Base-by-base conservation (phyloP, 148 eudicot species). In the Gaultheria prostrata region DNA sequence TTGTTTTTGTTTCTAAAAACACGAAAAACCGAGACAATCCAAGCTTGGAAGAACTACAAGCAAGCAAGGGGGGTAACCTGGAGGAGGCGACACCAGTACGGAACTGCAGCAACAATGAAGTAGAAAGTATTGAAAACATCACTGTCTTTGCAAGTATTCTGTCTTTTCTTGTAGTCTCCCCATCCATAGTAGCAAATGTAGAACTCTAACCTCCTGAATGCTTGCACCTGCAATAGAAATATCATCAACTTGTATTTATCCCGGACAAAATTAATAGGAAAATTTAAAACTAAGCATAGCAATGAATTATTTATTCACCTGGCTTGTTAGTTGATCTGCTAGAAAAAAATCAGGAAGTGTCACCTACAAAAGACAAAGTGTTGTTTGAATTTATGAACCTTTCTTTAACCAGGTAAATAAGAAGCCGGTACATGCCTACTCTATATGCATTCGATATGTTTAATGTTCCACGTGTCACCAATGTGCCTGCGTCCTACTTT, bases 41-140 rank as follows among this genome's bases (percentile, higher is more conserved):
- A 82, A 28, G 80, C 7, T 61, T 61, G 30, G 28, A n/a, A 57
- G 35, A 59, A 18, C 30, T 11, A 20, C 32, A n/a, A 24, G 69
- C 30, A 39, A 83, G 67, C 78, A 39, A 56, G 43, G 76, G 17
- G 63, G 35, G 70, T 26, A 24, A 93, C 98, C 98, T 95, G 98
- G 69, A 95, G 90, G 87, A 90, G 91, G 75, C 97, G 95, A 65
- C 91, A 83, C 94, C 98, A 95, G 81, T 91, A 93, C 30, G 98
- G 98, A 82, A 92, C 78, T 65, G 92, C 84, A 11, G 95, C 98
- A 79, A 93, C 54, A 76, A 95, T 84, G 85, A 87, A 91, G 76
- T 93, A 93, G 89, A 95, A 95, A 77, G 85, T 87, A 73, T 88
- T 91, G 85, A 89, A 95, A 72, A 82, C 90, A 84, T 85, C 92